Evolutionary conservation across 306 rosid genomes (phyloP).

Genomic region (Vicia sativa): DNA sequence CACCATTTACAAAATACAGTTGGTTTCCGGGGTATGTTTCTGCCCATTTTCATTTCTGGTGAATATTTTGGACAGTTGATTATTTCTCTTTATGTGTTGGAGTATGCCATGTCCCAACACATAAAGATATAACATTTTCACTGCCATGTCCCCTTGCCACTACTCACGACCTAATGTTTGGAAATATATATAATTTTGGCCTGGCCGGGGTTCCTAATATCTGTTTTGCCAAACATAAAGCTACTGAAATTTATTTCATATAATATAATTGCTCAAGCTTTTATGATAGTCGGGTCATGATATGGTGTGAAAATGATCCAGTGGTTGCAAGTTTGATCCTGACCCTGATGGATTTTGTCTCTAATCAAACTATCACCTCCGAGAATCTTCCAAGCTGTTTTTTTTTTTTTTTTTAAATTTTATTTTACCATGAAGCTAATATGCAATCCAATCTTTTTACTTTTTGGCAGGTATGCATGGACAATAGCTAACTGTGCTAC

Average conservation of each 20-base stretch:
- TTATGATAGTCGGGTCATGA: background rate
- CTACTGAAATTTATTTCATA: background rate
- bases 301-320: background rate
- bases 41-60: slow-evolving; percentile 34
- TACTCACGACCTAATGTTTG: too few species aligned
- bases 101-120: too few species aligned
- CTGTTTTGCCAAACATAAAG: background rate
- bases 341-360: slow-evolving; percentile 1
- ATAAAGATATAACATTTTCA: too few species aligned
- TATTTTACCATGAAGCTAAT: slow-evolving; percentile 28
- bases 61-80: slow-evolving; percentile 29
- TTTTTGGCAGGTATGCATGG: slow-evolving; percentile 75
- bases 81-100: slow-evolving; percentile 16
- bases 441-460: slow-evolving; percentile 13
- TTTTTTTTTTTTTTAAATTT: background rate
- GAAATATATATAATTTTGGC: too few species aligned
- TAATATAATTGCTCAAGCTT: background rate
- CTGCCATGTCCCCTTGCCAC: too few species aligned
- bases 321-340: background rate
- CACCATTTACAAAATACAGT: slow-evolving; percentile 64
- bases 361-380: background rate
- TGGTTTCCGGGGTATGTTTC: slow-evolving; percentile 98
- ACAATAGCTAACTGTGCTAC: slow-evolving; percentile 66
- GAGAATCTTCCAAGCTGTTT: background rate
- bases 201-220: too few species aligned